These are phyloP conservation scores for Tuber calosporum DNA, from an alignment of 495 filamentous ascomycete species.

Conservation along the genomic window DNA sequence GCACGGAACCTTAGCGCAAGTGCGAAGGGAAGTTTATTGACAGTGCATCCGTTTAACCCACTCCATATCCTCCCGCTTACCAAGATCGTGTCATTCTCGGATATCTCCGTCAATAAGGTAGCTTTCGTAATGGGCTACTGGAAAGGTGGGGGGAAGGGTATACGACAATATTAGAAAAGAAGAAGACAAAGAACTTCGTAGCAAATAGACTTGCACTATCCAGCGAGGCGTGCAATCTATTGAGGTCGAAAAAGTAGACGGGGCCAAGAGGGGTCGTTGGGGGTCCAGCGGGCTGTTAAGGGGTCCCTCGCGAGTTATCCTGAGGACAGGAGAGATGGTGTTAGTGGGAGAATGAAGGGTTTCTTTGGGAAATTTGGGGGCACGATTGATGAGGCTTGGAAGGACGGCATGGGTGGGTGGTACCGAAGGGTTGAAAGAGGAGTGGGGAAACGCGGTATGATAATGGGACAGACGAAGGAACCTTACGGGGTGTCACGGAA, in stretches of 20 bases:
- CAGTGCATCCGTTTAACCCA: conserved; percentile 59
- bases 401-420: conserved; percentile 43
- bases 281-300: conserved; percentile 53
- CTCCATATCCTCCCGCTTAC: conserved; percentile 58
- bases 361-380: conserved; percentile 54
- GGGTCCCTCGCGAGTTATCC: conserved; percentile 58
- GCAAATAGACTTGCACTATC: conserved; percentile 49
- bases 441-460: conserved; percentile 22
- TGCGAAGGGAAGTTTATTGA: conserved; percentile 45
- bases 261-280: conserved; percentile 44
- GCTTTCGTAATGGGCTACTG: conserved; percentile 50
- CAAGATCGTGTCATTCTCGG: conserved; percentile 52
- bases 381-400: conserved; percentile 53
- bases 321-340: conserved; percentile 52
- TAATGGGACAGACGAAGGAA: too few species aligned
- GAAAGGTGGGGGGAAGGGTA: conserved; percentile 44
- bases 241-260: conserved; percentile 47
- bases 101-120: conserved; percentile 44
- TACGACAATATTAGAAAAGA: conserved; percentile 49
- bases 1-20: conserved; percentile 34
- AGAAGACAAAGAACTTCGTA: conserved; percentile 49
- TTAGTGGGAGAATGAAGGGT: conserved; percentile 46
- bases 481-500: conserved; percentile 14
- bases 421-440: too few species aligned
- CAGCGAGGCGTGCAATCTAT: conserved; percentile 48